These are phyloP conservation scores for Aspergillus biplanus DNA, from an alignment of 495 filamentous ascomycete genomes.

Conservation along the genomic window DNA sequence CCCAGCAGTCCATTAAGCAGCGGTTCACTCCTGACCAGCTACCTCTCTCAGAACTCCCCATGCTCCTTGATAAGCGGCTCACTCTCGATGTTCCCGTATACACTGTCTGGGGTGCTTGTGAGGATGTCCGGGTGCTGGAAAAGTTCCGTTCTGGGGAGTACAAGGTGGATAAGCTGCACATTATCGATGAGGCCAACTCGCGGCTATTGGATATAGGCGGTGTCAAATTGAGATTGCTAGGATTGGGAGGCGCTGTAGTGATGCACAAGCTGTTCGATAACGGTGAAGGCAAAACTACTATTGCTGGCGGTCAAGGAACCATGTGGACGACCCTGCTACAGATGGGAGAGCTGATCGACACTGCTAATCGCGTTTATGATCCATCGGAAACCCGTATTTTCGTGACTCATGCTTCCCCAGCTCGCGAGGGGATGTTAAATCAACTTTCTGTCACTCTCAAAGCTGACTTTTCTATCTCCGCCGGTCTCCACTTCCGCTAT, in stretches of 20 bases:
- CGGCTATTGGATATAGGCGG: slow-evolving; percentile 92
- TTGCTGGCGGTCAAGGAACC: slow-evolving; percentile 96
- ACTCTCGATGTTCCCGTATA: slow-evolving; percentile 96
- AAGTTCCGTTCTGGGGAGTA: slow-evolving; percentile 98
- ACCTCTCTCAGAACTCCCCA: slow-evolving; percentile 92
- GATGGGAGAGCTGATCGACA: slow-evolving; percentile 98
- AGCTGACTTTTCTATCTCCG: slow-evolving; percentile 97
- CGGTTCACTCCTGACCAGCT: slow-evolving; percentile 79
- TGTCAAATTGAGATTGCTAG: slow-evolving; percentile 92
- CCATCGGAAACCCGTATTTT: slow-evolving; percentile 98
- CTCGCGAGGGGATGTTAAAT: slow-evolving; percentile 94
- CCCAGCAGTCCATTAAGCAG: slow-evolving; percentile 73
- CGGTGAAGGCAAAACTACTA: slow-evolving; percentile 95
- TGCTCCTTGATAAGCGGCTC: slow-evolving; percentile 83
- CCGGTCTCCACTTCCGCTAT: slow-evolving; percentile 97
- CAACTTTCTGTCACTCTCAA: slow-evolving; percentile 98
- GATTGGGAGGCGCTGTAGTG: slow-evolving; percentile 93
- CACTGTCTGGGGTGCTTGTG: slow-evolving; percentile 98
- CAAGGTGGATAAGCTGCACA: slow-evolving; percentile 95
- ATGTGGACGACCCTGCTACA: slow-evolving; percentile 99
- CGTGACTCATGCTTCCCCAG: slow-evolving; percentile 95
- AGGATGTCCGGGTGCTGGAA: slow-evolving; percentile 96
- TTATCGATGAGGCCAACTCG: slow-evolving; percentile 97
- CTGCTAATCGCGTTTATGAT: slow-evolving; percentile 96
- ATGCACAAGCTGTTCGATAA: slow-evolving; percentile 99